A percentile compares a stretch with the other conserved stretches of the same genome.
Evolutionary conservation across 2,329 filamentous ascomycete genomes (phyloP).

Genomic region (Cladophialophora psammophila): DNA sequence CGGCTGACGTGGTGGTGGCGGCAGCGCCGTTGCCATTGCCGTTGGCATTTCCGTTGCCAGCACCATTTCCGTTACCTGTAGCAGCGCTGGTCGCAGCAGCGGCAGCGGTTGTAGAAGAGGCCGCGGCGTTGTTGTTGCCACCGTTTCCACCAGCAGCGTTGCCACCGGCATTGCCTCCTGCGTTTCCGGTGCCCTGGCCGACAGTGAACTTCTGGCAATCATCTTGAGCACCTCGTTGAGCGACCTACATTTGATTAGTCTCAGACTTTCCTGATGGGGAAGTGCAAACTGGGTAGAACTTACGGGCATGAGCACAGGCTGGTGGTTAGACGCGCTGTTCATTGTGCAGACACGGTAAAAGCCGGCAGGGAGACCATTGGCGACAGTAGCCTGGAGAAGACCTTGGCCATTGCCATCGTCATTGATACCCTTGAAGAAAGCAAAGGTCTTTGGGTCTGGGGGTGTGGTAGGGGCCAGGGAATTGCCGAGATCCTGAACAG

Average conservation of each 20-base stretch:
- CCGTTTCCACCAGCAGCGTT: slow-evolving; percentile 58
- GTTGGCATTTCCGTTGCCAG: slow-evolving; percentile 1
- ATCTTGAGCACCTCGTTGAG: slow-evolving; percentile 71
- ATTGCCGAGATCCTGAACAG: slow-evolving; percentile 58
- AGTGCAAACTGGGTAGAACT: slow-evolving; percentile 16
- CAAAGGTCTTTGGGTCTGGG: slow-evolving; percentile 55
- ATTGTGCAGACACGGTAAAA: slow-evolving; percentile 73
- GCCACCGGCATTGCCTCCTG: slow-evolving; percentile 54
- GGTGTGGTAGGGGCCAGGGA: slow-evolving; percentile 48
- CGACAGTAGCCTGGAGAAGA: slow-evolving; percentile 61
- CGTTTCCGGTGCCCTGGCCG: slow-evolving; percentile 57
- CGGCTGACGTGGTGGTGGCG: slow-evolving; percentile 7
- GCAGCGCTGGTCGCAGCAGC: slow-evolving; percentile 46
- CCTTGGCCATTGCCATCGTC: slow-evolving; percentile 65
- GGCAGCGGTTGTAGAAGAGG: slow-evolving; percentile 63
- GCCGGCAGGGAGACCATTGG: slow-evolving; percentile 66
- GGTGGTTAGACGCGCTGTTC: slow-evolving; percentile 69
- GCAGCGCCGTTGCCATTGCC: slow-evolving; percentile 4
- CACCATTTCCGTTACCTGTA: slow-evolving; percentile 16
- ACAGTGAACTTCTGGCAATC: slow-evolving; percentile 69
- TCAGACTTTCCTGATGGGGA: not conserved
- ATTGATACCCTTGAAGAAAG: slow-evolving; percentile 67
- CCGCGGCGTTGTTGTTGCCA: slow-evolving; percentile 49
- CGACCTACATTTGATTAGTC: slow-evolving; percentile 50
- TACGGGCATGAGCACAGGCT: slow-evolving; percentile 64